A percentile compares a stretch with the other conserved stretches of the same genome.
phyloP scores from a whole-genome alignment of 202 grass and related monocot genomes.

The Carex sylvatica region DNA sequence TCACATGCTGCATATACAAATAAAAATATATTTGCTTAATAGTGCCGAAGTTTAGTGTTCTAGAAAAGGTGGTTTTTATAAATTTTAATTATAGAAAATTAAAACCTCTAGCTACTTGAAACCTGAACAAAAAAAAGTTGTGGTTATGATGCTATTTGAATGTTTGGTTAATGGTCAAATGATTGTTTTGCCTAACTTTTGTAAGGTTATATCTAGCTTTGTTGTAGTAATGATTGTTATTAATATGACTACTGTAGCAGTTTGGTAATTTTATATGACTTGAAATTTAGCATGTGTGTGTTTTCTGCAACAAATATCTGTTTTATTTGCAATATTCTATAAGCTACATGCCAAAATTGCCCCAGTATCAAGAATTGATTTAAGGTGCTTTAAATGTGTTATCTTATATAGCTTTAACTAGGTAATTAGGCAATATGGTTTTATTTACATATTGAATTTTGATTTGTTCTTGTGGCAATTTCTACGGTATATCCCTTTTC shows the following conservation, averaged over 20 bases:
- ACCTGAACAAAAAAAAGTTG: neutral
- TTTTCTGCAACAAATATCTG: no score
- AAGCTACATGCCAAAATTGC: neutral
- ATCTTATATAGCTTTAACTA: neutral
- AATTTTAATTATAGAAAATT: neutral
- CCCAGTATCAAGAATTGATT: neutral
- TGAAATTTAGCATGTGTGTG: neutral
- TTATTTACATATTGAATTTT: constrained; percentile 1
- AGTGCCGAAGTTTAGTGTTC: neutral
- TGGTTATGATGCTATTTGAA: neutral
- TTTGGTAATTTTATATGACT: neutral
- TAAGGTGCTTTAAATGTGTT: neutral
- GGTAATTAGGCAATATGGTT: neutral
- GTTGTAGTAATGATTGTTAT: neutral
- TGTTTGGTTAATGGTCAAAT: neutral
- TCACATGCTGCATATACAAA: neutral
- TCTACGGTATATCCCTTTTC: constrained; percentile 7
- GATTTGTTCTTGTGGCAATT: neutral
- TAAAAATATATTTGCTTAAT: neutral
- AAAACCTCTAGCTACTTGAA: neutral
- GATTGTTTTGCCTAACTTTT: neutral
- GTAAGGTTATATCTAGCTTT: neutral
- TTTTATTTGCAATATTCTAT: neutral
- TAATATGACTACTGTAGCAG: neutral
- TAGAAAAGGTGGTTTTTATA: neutral